phyloP scores from a whole-genome alignment of 2,329 filamentous ascomycete species.

The Penicillium hordei region DNA sequence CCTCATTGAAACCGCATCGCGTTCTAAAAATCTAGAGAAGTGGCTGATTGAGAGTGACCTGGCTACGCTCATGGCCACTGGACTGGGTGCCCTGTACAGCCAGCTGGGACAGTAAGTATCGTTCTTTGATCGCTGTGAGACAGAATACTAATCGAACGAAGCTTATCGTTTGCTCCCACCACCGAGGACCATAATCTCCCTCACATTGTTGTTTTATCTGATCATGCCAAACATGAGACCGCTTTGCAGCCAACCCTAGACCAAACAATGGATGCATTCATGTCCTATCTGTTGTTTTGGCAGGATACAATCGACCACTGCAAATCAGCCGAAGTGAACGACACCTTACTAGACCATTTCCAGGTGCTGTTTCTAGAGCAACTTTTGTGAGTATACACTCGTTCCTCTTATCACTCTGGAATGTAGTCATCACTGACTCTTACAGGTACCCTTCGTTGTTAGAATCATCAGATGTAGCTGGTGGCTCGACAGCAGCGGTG shows the following conservation, averaged over 20 bases:
- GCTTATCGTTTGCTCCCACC: constrained; percentile 74
- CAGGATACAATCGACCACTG: constrained; percentile 97
- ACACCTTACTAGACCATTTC: constrained; percentile 92
- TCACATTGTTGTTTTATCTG: constrained; percentile 81
- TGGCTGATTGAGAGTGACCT: constrained; percentile 98
- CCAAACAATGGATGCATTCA: constrained; percentile 85
- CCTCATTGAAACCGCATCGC: constrained; percentile 89
- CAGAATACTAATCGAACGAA: constrained; percentile 54
- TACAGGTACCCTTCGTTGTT: constrained; percentile 86
- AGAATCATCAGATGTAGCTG: constrained; percentile 95
- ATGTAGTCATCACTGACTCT: constrained; percentile 5
- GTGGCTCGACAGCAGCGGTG: constrained; percentile 93
- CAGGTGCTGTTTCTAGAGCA: constrained; percentile 95
- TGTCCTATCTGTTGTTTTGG: constrained; percentile 96
- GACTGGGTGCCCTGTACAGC: constrained; percentile 75
- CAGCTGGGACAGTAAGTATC: constrained; percentile 59
- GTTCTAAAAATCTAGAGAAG: constrained; percentile 77
- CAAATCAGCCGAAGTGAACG: constrained; percentile 84
- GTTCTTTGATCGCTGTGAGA: constrained; percentile 35
- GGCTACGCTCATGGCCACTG: constrained; percentile 95
- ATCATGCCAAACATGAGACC: constrained; percentile 73
- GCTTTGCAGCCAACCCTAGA: constrained; percentile 78
- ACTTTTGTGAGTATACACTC: constrained; percentile 64
- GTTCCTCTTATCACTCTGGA: not conserved
- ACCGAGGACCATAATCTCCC: constrained; percentile 67